Evolutionary conservation across 2,329 filamentous ascomycete species (phyloP).

Genomic region (Claviceps pazoutovae): DNA sequence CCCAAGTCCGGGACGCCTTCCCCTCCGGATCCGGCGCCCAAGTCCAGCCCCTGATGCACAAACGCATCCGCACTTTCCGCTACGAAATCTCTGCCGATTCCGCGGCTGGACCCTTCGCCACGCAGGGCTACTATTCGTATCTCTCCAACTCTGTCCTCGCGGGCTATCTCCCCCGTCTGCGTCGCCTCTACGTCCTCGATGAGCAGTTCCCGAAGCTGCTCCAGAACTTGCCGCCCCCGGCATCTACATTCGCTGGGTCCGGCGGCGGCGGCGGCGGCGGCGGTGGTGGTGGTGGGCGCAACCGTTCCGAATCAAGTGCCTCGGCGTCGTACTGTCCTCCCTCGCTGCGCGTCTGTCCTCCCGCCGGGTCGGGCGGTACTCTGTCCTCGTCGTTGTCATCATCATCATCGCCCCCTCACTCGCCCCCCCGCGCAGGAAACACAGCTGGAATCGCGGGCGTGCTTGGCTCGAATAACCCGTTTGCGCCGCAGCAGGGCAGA

Average conservation of each 20-base stretch:
- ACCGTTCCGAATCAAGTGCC: conserved; percentile 19
- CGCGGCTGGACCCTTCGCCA: conserved; percentile 42
- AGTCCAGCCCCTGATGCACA: conserved; percentile 50
- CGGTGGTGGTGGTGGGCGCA: conserved; percentile 15
- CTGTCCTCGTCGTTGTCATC: no score
- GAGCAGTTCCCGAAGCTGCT: conserved; percentile 69
- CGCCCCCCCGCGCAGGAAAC: no score
- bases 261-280: conserved; percentile 15
- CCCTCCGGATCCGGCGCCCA: conserved; percentile 35
- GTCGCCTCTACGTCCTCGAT: conserved; percentile 74
- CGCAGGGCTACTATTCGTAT: conserved; percentile 65
- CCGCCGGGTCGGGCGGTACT: background rate
- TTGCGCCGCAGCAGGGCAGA: conserved; percentile 21
- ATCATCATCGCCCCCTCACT: no score
- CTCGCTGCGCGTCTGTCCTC: conserved; percentile 7
- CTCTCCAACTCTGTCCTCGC: conserved; percentile 70
- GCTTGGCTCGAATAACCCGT: conserved; percentile 42
- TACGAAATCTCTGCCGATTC: conserved; percentile 64
- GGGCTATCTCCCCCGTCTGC: conserved; percentile 58
- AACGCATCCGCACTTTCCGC: conserved; percentile 56
- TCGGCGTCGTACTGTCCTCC: conserved; percentile 10
- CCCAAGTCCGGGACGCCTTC: conserved; percentile 36
- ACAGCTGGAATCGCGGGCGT: no score
- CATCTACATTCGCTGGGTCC: conserved; percentile 49
- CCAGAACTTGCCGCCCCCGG: conserved; percentile 55